A percentile compares a stretch with the other conserved stretches of the same genome.
These are phyloP conservation scores for Brasenia schreberi DNA, from an alignment of 164 flowering plant genomes.

Conservation along the genomic window DNA sequence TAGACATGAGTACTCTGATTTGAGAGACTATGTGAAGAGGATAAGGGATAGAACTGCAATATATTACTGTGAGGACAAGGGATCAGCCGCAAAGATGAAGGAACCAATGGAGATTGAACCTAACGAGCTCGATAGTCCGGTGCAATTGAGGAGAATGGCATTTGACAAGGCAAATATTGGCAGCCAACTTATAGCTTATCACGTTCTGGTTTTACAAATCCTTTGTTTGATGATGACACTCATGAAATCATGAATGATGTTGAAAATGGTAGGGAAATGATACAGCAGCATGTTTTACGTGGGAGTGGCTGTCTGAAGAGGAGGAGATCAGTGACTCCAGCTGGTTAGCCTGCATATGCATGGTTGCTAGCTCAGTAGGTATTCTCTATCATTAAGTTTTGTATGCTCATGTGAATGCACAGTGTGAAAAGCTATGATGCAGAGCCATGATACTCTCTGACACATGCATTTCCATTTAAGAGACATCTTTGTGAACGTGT, in stretches of 20 bases:
- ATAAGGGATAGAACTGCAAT: too few relatives aligned
- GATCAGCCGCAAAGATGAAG: too few relatives aligned
- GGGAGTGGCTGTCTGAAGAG: slow-evolving; percentile 6
- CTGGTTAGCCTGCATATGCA: neutral
- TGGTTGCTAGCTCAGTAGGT: neutral
- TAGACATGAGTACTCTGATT: too few relatives aligned
- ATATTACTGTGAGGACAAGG: too few relatives aligned
- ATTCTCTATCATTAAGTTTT: too few relatives aligned
- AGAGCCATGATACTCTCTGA: too few relatives aligned
- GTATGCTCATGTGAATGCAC: too few relatives aligned
- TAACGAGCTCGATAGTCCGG: neutral
- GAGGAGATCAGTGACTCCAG: slow-evolving; percentile 1
- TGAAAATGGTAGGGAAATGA: neutral
- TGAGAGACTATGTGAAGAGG: too few relatives aligned
- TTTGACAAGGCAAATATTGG: neutral
- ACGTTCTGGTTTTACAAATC: slow-evolving; percentile 13
- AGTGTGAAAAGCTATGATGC: too few relatives aligned
- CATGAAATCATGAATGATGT: slow-evolving; percentile 2
- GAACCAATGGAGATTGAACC: too few relatives aligned
- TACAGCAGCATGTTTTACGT: neutral
- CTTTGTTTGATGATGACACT: slow-evolving; percentile 6
- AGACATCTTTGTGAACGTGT: too few relatives aligned
- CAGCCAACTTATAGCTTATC: neutral
- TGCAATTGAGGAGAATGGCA: slow-evolving; percentile 4
- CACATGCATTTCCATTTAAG: too few relatives aligned